Evolutionary conservation across 148 eudicot genomes (phyloP), one percentile per base, ranked within the genome.

Genomic region (Chenopodium suecicum): DNA sequence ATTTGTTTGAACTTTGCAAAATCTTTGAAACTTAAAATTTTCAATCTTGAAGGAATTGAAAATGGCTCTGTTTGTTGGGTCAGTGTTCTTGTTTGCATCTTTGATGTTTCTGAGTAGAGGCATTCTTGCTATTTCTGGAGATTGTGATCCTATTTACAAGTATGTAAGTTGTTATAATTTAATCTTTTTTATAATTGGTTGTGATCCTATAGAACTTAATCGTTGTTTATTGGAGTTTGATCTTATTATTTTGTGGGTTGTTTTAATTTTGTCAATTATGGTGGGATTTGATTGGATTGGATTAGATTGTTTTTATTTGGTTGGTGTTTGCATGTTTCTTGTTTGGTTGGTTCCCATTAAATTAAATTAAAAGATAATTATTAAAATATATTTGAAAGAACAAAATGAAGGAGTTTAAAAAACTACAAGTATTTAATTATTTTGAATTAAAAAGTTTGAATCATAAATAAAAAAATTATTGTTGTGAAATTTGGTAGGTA

Each of bases 91-190:
- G 62, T 66, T 76, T 52, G 83, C 78, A 58, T 58, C 87, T 44
- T 69, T 81, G 50, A 78, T 74, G 22, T 56, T 86, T 37, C 73
- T 82, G 77, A 86, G 83, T 10, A 66, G 46, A 64, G 74, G 19
- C 54, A 58, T 83, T 44, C 72, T 78, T 60, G 90, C 88, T 25
- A 83, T 87, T 82, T 66, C 88, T 22, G 94, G 89, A 32, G 90
- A 91, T 78, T 74, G 87, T 66, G 88, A 91, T 86, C 91, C 91
- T 2, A 62, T 88, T 85, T 89, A 91, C 88, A 85, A 77, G 94
- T 91, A 84, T 68, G 84, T 75, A 58, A 37, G 56, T 74, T 72
- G 54, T 69, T 69, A 31, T 17, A 54, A 70, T 78, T 74, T 76
- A 37, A 64, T 34, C 22, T 32, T 60, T 31, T 74, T 67, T 75